These are phyloP conservation scores for Fusarium succisae DNA, from an alignment of 2,329 filamentous ascomycete genomes.

Conservation along the genomic window DNA sequence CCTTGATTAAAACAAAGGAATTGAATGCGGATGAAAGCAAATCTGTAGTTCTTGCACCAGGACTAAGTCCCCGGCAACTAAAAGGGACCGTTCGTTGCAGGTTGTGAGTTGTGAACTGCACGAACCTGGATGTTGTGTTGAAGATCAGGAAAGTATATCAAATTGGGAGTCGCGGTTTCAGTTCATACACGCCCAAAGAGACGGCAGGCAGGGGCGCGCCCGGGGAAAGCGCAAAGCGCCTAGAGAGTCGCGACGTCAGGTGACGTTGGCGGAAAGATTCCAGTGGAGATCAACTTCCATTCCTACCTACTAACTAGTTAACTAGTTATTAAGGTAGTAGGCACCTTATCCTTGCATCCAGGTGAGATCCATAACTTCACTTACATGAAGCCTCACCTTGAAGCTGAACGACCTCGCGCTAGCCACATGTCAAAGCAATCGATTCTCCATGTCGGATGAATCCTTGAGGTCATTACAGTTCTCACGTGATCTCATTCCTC, in stretches of 20 bases:
- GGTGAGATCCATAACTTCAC: neutral
- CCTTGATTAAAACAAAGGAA: slow-evolving; percentile 13
- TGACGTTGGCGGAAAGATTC: slow-evolving; percentile 28
- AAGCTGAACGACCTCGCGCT: neutral
- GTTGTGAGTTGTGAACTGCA: neutral
- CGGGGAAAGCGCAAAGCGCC: slow-evolving; percentile 20
- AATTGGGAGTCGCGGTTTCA: slow-evolving; percentile 11
- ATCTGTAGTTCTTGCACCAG: neutral
- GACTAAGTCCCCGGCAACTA: neutral
- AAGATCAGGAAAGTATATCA: slow-evolving; percentile 3
- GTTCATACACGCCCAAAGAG: neutral
- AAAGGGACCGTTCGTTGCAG: neutral
- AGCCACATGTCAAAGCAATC: neutral
- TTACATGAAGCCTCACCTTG: neutral
- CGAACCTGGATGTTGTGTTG: slow-evolving; percentile 1
- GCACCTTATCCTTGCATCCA: neutral
- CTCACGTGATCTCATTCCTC: neutral
- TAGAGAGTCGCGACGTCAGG: slow-evolving; percentile 43
- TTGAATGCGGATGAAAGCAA: neutral
- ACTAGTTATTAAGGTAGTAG: too few species aligned
- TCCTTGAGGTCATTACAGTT: neutral
- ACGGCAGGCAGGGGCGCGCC: slow-evolving; percentile 6
- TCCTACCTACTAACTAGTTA: neutral
- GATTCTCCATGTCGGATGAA: neutral
- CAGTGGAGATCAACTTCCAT: slow-evolving; percentile 1